Evolutionary conservation across 177 flowering plant species (phyloP).

Genomic region (Vitis hybrid): DNA sequence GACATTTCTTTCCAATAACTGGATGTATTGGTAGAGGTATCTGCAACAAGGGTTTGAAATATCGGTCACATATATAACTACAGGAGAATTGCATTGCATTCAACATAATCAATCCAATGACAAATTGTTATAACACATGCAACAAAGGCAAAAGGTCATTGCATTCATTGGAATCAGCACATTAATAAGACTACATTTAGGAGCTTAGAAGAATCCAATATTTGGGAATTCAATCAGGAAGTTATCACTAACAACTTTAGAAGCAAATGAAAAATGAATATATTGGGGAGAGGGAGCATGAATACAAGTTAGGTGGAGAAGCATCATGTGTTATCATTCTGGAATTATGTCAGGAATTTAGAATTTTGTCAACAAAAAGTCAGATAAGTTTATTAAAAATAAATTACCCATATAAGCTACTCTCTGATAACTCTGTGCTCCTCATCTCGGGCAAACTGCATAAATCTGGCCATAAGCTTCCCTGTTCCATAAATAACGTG

Average conservation of each 20-base stretch:
- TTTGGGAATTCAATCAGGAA: no score
- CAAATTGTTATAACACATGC: no score
- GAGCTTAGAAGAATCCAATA: no score
- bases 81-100: neutral
- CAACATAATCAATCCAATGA: no score
- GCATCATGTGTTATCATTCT: no score
- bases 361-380: neutral
- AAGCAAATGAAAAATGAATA: no score
- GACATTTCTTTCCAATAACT: slow-evolving; percentile 56
- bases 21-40: slow-evolving; percentile 71
- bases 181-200: neutral
- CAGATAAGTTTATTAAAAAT: neutral
- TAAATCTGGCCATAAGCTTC: slow-evolving; percentile 78
- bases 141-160: no score
- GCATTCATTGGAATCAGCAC: neutral
- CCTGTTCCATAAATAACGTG: slow-evolving; percentile 81
- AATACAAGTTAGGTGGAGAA: no score
- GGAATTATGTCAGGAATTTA: neutral
- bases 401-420: slow-evolving; percentile 69
- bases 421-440: slow-evolving; percentile 67
- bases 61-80: slow-evolving; percentile 1
- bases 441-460: slow-evolving; percentile 71
- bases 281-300: no score
- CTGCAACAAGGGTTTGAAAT: slow-evolving; percentile 35
- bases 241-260: no score